Evolutionary conservation across 2,329 filamentous ascomycete genomes (phyloP).

Genomic region (Ramichloridium luteum): DNA sequence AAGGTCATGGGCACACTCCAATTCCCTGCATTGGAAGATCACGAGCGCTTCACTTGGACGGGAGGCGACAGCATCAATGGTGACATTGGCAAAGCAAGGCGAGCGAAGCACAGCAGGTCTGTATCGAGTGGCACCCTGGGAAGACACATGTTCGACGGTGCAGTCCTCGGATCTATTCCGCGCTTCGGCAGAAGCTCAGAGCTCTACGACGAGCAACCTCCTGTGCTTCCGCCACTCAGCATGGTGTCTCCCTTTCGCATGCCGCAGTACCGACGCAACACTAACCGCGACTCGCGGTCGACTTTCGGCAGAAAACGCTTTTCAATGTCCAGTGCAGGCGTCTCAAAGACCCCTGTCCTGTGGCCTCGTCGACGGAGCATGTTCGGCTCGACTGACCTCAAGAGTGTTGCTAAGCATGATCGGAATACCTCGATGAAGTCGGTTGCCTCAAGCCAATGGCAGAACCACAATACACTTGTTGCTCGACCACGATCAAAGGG

Average conservation of each 20-base stretch:
- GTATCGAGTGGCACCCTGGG: neutral
- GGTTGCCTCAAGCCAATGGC: neutral
- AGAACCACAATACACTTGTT: neutral
- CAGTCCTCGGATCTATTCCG: neutral
- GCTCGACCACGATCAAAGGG: constrained; percentile 1
- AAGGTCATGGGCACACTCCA: too few relatives aligned
- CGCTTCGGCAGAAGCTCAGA: neutral
- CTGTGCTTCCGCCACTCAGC: neutral
- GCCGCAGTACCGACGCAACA: neutral
- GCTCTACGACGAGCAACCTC: neutral
- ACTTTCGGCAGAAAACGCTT: neutral
- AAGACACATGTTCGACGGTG: neutral
- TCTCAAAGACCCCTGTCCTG: neutral
- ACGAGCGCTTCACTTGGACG: too few relatives aligned
- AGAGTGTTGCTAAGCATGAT: neutral
- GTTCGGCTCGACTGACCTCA: neutral
- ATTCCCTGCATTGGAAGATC: too few relatives aligned
- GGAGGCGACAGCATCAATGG: neutral
- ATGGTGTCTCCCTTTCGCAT: neutral
- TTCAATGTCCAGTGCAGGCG: neutral
- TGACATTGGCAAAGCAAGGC: neutral
- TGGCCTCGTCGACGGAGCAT: neutral
- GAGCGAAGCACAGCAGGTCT: neutral
- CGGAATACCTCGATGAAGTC: constrained; percentile 1
- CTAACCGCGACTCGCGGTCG: neutral